Evolutionary conservation across 768 basidiomycete genomes (phyloP).

Genomic region (Brasilioporus rufonigricans): DNA sequence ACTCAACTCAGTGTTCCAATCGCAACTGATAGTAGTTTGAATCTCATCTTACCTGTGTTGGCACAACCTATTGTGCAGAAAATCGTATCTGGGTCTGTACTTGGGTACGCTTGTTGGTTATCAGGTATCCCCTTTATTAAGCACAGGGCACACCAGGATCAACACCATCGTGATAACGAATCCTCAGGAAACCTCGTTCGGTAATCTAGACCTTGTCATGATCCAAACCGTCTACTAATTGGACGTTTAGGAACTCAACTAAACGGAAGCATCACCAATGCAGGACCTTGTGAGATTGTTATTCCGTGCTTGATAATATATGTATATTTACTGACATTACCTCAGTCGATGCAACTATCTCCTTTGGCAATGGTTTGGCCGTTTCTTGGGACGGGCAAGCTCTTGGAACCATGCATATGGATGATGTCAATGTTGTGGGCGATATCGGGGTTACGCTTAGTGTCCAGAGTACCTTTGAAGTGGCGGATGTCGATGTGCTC

Average conservation of each 20-base stretch:
- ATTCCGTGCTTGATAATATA: not conserved
- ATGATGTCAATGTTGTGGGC: constrained; percentile 54
- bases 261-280: constrained; percentile 62
- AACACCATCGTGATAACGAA: constrained; percentile 60
- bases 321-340: constrained; percentile 5
- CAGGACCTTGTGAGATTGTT: constrained; percentile 62
- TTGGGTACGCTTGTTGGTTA: constrained; percentile 42
- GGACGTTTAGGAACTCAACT: constrained; percentile 43
- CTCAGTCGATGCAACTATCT: constrained; percentile 63
- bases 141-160: constrained; percentile 38
- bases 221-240: not conserved
- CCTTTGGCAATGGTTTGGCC: constrained; percentile 59
- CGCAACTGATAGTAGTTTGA: constrained; percentile 56
- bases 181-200: constrained; percentile 56
- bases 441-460: constrained; percentile 63
- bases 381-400: constrained; percentile 58
- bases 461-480: constrained; percentile 51
- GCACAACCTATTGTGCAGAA: constrained; percentile 75
- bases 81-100: constrained; percentile 54
- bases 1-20: constrained; percentile 55
- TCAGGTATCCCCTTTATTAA: not conserved
- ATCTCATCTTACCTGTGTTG: constrained; percentile 64
- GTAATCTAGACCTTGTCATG: constrained; percentile 27
- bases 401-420: constrained; percentile 61
- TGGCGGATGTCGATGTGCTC: constrained; percentile 54